These are phyloP conservation scores for Thermothielavioides terrestris DNA, from an alignment of 495 filamentous ascomycete genomes.

Conservation along the genomic window DNA sequence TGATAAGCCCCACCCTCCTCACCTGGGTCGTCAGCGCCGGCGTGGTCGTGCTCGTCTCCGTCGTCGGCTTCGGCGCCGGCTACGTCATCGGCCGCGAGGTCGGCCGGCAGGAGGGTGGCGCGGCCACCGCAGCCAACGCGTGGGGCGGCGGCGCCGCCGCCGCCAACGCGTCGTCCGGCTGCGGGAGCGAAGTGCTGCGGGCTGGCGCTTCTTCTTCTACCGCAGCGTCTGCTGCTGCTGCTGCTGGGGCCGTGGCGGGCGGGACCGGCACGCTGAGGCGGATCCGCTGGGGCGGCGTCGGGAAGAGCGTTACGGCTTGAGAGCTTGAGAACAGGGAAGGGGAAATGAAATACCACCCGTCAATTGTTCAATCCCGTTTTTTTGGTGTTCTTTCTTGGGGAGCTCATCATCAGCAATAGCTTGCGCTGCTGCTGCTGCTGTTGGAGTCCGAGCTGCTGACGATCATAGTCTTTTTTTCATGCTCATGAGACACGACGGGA, in stretches of 20 bases:
- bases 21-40: constrained; percentile 91
- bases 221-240: no score
- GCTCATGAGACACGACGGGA: neutral
- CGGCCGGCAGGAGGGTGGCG: constrained; percentile 53
- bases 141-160: constrained; percentile 19
- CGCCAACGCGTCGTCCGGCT: constrained; percentile 21
- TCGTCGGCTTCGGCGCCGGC: constrained; percentile 87
- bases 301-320: constrained; percentile 35
- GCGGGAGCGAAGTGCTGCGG: constrained; percentile 36
- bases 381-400: no score
- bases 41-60: constrained; percentile 83
- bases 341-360: no score
- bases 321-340: neutral
- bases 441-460: no score
- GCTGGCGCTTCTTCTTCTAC: no score
- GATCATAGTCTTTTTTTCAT: no score
- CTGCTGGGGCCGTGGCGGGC: constrained; percentile 20
- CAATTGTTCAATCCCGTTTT: no score
- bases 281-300: constrained; percentile 40
- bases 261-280: constrained; percentile 34
- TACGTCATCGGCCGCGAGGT: constrained; percentile 83
- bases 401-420: no score
- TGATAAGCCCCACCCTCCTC: constrained; percentile 64
- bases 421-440: no score
- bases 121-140: constrained; percentile 9